These are phyloP conservation scores for Citrus cavaleriei DNA, from an alignment of 345 rosid species.

Conservation along the genomic window DNA sequence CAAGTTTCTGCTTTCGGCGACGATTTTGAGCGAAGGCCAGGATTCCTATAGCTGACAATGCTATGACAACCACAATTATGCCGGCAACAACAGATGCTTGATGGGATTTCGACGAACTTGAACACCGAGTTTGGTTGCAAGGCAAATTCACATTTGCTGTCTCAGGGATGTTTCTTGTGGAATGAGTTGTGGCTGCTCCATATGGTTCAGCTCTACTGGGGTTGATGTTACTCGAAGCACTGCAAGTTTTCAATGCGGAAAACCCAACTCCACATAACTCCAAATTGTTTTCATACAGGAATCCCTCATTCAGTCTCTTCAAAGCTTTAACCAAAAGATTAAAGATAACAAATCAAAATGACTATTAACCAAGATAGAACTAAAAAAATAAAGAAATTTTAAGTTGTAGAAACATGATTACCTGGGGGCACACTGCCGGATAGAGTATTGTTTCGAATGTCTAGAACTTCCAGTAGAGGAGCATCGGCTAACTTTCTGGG, in stretches of 20 bases:
- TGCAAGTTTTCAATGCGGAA: slow-evolving; percentile 48
- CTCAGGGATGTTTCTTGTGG: slow-evolving; percentile 62
- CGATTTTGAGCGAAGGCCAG: slow-evolving; percentile 55
- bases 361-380: background rate
- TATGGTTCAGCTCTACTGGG: slow-evolving; percentile 48
- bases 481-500: slow-evolving; percentile 64
- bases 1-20: slow-evolving; percentile 65
- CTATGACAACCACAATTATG: slow-evolving; percentile 45
- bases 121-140: slow-evolving; percentile 55
- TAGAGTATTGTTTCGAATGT: slow-evolving; percentile 75
- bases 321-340: slow-evolving; percentile 39
- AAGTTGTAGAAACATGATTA: slow-evolving; percentile 23
- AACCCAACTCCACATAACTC: slow-evolving; percentile 75
- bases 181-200: slow-evolving; percentile 35
- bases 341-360: slow-evolving; percentile 6
- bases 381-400: background rate
- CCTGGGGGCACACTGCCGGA: slow-evolving; percentile 89
- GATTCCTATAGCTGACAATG: slow-evolving; percentile 44
- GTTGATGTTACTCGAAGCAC: slow-evolving; percentile 34
- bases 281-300: slow-evolving; percentile 60
- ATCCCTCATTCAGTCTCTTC: slow-evolving; percentile 68
- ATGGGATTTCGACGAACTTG: slow-evolving; percentile 36
- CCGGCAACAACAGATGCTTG: slow-evolving; percentile 52
- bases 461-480: slow-evolving; percentile 60
- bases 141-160: slow-evolving; percentile 60